Evolutionary conservation across 2,329 filamentous ascomycete genomes (phyloP).

Genomic region (Diplodia mutila): DNA sequence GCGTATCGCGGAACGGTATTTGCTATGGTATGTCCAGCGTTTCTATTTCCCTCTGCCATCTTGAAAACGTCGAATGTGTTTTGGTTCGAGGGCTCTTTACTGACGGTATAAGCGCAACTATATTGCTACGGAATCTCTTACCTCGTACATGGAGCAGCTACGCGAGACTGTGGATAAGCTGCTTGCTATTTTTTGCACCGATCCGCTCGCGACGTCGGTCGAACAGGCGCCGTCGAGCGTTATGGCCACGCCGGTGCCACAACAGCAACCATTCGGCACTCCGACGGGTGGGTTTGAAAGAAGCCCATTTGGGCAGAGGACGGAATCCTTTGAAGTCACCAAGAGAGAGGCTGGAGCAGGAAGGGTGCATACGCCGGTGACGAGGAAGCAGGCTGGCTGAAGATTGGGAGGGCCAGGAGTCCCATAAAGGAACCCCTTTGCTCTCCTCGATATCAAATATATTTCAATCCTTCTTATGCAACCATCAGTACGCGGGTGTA

Average conservation of each 20-base stretch:
- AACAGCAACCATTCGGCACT: not conserved
- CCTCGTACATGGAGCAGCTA: conserved; percentile 47
- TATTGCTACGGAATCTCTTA: conserved; percentile 43
- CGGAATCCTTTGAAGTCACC: not conserved
- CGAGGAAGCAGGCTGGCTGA: not conserved
- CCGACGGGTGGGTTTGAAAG: not conserved
- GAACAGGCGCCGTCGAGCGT: not conserved
- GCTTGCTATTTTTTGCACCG: conserved; percentile 50
- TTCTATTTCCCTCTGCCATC: not conserved
- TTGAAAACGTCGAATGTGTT: not conserved
- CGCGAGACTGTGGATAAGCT: conserved; percentile 54
- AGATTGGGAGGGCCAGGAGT: no score
- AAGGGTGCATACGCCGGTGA: not conserved
- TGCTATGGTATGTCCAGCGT: conserved; percentile 43
- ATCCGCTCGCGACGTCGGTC: conserved; percentile 37
- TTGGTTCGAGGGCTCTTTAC: not conserved
- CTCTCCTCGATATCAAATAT: no score
- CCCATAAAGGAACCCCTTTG: not conserved
- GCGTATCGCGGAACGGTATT: conserved; percentile 55
- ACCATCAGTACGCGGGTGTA: no score
- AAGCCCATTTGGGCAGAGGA: conserved; percentile 1
- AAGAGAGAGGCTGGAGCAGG: not conserved
- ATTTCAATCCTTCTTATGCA: no score
- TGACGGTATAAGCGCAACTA: conserved; percentile 39
- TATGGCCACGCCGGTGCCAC: not conserved